Base-by-base conservation (phyloP, 1,284 basidiomycete species). In the Trichosporon sp. region DNA sequence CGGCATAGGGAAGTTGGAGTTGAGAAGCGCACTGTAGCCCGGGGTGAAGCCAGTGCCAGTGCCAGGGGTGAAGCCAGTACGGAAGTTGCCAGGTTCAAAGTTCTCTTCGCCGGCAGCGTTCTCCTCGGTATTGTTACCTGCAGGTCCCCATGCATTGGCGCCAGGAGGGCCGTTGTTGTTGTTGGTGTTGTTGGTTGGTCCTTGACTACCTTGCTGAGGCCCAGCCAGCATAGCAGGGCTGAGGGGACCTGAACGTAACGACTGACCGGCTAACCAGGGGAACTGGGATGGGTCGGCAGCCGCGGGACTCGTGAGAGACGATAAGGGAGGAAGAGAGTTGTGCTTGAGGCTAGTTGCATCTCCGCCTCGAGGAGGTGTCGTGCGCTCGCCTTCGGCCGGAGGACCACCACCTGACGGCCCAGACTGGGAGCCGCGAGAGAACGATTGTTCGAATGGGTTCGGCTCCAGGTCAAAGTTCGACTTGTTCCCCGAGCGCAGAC, bases 371-470 rank as follows among this genome's bases (percentile, higher is more conserved):
- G 81, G 81, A 75, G 79, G 76, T 54, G 80, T 80, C 36, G 81
- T 78, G 16, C 78, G 73, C 61, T 82, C 78, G 61, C 79, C 49
- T 27, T 54, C 49, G 25, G 13, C 25, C 13, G 49, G 49, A 21
- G 49, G 49, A 31, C 49, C 49, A 29, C 25, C 25, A 29, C 49
- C 49, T 16, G 49, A 54, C 16, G 49, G 74, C 13, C 78, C 81
- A 81, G 78, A 85, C 76, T 73, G 73, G 58, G 74, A 73, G 71
- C 85, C 84, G 72, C 83, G 80, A 37, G 87, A 87, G 80, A 97
- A 98, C 59, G 91, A 95, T 80, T 93, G 90, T 77, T 98, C 95
- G 75, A 97, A 98, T 0, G 95, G 95, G 77, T 98, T 98, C 14
- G 91, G 92, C 78, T 98, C 95, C 65, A 92, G 86, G 60, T 80